Evolutionary conservation across 768 basidiomycete genomes (phyloP).

Genomic region (Naganishia onofrii): DNA sequence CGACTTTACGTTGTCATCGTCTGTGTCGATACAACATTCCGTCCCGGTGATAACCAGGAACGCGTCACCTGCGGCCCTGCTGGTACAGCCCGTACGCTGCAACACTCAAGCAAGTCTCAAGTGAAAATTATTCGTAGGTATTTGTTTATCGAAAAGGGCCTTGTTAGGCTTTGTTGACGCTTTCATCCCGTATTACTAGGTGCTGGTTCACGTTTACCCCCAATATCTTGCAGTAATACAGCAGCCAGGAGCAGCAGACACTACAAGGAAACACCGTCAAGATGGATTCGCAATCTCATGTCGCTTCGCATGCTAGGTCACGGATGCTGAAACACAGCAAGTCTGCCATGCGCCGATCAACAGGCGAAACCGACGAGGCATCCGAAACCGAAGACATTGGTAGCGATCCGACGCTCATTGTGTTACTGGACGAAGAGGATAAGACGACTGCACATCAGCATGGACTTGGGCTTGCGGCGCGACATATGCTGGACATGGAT

Average conservation of each 20-base stretch:
- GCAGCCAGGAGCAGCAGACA: neutral
- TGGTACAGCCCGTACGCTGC: neutral
- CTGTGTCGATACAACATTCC: neutral
- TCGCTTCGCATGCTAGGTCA: slow-evolving; percentile 6
- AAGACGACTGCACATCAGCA: neutral
- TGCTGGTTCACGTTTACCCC: neutral
- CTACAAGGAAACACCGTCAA: neutral
- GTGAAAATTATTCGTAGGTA: neutral
- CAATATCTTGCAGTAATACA: neutral
- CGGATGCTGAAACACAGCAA: slow-evolving; percentile 3
- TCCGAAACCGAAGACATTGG: no score
- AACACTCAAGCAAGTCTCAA: no score
- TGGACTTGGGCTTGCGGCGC: neutral
- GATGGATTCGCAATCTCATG: neutral
- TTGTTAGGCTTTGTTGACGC: neutral
- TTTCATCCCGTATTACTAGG: neutral
- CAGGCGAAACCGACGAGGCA: neutral
- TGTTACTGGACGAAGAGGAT: neutral
- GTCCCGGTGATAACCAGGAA: neutral
- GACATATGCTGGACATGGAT: neutral
- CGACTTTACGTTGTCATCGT: neutral
- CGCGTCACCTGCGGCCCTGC: neutral
- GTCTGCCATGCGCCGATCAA: neutral
- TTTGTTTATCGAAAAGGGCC: neutral
- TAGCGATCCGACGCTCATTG: neutral